Evolutionary conservation across 192 early-diverging fungal species (phyloP).

Genomic region (Backusella circina): DNA sequence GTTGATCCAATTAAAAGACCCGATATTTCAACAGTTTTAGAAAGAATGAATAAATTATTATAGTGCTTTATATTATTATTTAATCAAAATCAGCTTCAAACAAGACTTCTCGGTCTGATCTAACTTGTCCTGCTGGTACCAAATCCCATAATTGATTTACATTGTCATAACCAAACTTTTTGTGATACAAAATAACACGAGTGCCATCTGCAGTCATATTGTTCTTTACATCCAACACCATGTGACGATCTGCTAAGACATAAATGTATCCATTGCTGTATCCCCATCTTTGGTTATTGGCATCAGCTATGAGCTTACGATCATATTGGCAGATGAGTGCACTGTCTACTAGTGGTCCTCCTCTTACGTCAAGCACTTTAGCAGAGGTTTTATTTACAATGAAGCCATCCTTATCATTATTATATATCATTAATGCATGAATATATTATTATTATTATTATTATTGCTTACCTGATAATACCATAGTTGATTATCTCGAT

Average conservation of each 20-base stretch:
- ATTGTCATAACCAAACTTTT: constrained; percentile 21
- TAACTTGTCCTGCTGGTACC: constrained; percentile 24
- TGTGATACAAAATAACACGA: constrained; percentile 19
- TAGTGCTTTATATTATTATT: background rate
- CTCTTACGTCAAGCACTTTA: constrained; percentile 27
- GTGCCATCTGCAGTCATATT: constrained; percentile 15
- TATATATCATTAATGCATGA: background rate
- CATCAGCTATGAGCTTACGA: constrained; percentile 22
- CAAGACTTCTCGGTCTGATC: constrained; percentile 25
- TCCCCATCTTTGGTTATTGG: constrained; percentile 28
- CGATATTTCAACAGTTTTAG: constrained; percentile 37
- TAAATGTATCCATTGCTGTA: constrained; percentile 24
- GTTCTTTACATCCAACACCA: constrained; percentile 23
- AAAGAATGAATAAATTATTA: background rate
- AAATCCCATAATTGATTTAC: constrained; percentile 34
- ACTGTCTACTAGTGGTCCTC: constrained; percentile 16
- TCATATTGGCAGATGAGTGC: constrained; percentile 28
- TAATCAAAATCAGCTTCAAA: constrained; percentile 35
- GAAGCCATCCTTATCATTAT: constrained; percentile 22
- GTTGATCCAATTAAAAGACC: constrained; percentile 56
- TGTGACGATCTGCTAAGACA: constrained; percentile 17
- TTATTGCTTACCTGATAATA: constrained; percentile 22
- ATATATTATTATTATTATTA: background rate
- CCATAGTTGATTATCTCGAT: constrained; percentile 30
- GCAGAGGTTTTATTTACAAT: constrained; percentile 26